phyloP scores from a whole-genome alignment of 192 early-diverging fungal genomes.

The Phycomyces blakesleeanus region DNA sequence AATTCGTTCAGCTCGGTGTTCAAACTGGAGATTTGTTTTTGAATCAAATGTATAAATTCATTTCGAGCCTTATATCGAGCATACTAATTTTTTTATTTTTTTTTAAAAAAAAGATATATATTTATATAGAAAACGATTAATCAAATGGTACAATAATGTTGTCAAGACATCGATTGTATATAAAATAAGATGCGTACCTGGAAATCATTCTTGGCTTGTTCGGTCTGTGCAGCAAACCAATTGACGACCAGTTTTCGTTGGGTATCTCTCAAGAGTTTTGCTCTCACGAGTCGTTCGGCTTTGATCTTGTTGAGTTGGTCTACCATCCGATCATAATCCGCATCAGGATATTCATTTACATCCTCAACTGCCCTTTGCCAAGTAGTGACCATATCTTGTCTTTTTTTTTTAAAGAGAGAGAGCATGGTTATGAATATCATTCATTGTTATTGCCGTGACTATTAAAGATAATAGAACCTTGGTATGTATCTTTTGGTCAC shows the following conservation, averaged over 20 bases:
- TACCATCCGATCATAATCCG: conserved; percentile 14
- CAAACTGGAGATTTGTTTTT: too few species aligned
- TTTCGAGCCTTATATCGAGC: too few species aligned
- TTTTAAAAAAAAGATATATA: too few species aligned
- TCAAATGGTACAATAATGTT: too few species aligned
- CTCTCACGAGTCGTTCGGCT: background rate
- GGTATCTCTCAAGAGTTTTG: conserved; percentile 7
- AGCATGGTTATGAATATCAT: too few species aligned
- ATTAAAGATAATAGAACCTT: too few species aligned
- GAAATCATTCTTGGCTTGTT: conserved; percentile 17
- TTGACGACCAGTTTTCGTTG: conserved; percentile 9
- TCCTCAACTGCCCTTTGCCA: background rate
- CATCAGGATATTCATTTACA: background rate
- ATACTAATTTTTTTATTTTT: too few species aligned
- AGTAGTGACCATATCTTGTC: background rate
- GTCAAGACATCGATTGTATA: background rate
- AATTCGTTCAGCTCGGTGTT: too few species aligned
- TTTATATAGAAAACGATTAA: too few species aligned
- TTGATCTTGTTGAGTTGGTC: conserved; percentile 12
- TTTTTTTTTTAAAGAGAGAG: background rate
- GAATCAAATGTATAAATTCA: too few species aligned
- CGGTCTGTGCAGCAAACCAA: conserved; percentile 16
- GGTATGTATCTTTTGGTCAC: too few species aligned
- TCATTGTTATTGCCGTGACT: too few species aligned
- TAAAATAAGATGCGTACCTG: conserved; percentile 6